Evolutionary conservation across 1,284 basidiomycete genomes (phyloP).

Genomic region (Phellinidium pouzarii): DNA sequence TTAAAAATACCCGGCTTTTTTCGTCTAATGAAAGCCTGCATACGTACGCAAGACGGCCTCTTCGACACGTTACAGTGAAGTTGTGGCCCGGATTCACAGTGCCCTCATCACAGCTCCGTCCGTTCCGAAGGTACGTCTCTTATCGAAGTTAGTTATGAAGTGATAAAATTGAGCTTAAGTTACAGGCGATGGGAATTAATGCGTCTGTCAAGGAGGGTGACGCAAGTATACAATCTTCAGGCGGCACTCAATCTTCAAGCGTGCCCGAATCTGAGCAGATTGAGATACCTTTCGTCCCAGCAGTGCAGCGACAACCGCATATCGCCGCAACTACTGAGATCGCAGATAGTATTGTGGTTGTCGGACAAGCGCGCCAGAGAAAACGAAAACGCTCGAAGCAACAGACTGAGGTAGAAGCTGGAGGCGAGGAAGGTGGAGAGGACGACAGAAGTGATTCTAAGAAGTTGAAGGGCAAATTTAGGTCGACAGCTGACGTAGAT

Average conservation of each 20-base stretch:
- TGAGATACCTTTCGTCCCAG: slow-evolving; percentile 69
- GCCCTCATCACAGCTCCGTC: slow-evolving; percentile 42
- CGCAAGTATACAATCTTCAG: neutral
- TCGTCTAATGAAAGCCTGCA: neutral
- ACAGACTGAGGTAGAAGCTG: slow-evolving; percentile 15
- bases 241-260: neutral
- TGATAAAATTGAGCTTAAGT: neutral
- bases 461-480: slow-evolving; percentile 22
- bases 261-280: slow-evolving; percentile 36
- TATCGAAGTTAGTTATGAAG: neutral
- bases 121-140: slow-evolving; percentile 34
- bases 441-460: slow-evolving; percentile 23
- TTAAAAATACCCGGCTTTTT: slow-evolving; percentile 18
- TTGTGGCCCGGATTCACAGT: slow-evolving; percentile 37
- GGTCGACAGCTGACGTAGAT: slow-evolving; percentile 4
- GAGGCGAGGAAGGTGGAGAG: slow-evolving; percentile 14
- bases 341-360: slow-evolving; percentile 57
- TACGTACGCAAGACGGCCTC: neutral
- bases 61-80: slow-evolving; percentile 29
- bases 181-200: neutral
- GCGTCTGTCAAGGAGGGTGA: neutral
- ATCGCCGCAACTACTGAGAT: slow-evolving; percentile 25
- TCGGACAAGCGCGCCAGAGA: slow-evolving; percentile 54
- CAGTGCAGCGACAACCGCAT: slow-evolving; percentile 36
- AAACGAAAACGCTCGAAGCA: slow-evolving; percentile 51